Evolutionary conservation across 495 filamentous ascomycete species (phyloP).

Genomic region (Eremomyces bilateralis): DNA sequence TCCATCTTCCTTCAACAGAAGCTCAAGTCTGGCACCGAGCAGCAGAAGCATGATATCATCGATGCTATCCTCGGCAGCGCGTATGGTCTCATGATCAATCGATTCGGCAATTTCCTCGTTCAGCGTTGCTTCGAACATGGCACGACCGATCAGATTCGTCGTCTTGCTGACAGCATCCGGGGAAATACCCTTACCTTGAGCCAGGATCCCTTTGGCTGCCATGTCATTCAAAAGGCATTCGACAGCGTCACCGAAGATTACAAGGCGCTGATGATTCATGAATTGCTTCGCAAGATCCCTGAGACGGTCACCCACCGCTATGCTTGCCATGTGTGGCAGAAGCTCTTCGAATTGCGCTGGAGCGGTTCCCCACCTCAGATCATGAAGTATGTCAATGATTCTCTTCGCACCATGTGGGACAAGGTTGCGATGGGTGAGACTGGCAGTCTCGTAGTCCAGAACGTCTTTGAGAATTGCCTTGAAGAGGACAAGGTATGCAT

Average conservation of each 20-base stretch:
- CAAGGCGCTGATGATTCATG: conserved; percentile 95
- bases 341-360: conserved; percentile 97
- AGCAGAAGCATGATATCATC: conserved; percentile 94
- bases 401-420: conserved; percentile 92
- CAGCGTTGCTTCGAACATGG: conserved; percentile 98
- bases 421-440: conserved; percentile 94
- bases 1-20: conserved; percentile 98
- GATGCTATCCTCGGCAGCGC: conserved; percentile 91
- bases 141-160: conserved; percentile 80
- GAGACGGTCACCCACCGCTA: conserved; percentile 97
- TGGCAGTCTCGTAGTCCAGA: conserved; percentile 92
- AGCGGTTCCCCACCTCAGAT: conserved; percentile 85
- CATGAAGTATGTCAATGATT: conserved; percentile 96
- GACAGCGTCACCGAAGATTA: conserved; percentile 93
- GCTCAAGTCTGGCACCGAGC: conserved; percentile 83
- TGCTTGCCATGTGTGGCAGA: conserved; percentile 98
- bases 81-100: conserved; percentile 91
- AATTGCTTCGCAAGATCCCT: conserved; percentile 82
- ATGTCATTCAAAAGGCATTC: conserved; percentile 96
- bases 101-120: conserved; percentile 94
- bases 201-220: conserved; percentile 96
- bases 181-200: conserved; percentile 85
- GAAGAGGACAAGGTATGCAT: conserved; percentile 83
- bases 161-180: conserved; percentile 85
- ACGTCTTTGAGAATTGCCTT: conserved; percentile 97